Percentiles rank a stretch among this genome's conserved stretches.
Evolutionary conservation across 1,284 basidiomycete species (phyloP).

Genomic region (Rhodotorula mucilaginosa): DNA sequence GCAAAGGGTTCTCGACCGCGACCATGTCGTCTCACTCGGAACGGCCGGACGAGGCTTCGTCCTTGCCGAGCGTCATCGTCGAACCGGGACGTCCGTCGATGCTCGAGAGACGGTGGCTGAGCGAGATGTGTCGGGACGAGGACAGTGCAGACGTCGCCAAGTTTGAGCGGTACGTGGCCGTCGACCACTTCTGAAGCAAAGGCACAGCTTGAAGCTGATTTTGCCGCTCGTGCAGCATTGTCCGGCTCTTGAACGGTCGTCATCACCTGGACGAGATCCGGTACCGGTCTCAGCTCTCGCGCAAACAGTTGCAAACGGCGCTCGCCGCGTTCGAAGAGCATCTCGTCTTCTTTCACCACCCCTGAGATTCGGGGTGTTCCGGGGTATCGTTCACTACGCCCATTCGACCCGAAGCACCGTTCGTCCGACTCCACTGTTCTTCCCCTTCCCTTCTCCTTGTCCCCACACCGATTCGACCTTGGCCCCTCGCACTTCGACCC

Average conservation of each 20-base stretch:
- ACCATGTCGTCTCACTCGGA: conserved; percentile 21
- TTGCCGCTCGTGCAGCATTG: conserved; percentile 19
- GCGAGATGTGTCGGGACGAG: conserved; percentile 76
- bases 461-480: conserved; percentile 54
- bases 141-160: conserved; percentile 48
- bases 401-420: conserved; percentile 41
- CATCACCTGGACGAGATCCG: conserved; percentile 44
- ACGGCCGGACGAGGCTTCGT: conserved; percentile 11
- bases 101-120: conserved; percentile 72
- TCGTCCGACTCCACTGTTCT: conserved; percentile 54
- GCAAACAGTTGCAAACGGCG: conserved; percentile 34
- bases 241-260: conserved; percentile 60
- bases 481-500: conserved; percentile 53
- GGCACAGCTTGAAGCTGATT: background rate
- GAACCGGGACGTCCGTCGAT: conserved; percentile 78
- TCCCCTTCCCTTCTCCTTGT: conserved; percentile 56
- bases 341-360: conserved; percentile 39
- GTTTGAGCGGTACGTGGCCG: conserved; percentile 31
- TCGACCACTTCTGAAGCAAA: too few relatives aligned
- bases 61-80: conserved; percentile 64
- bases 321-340: conserved; percentile 37
- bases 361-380: background rate
- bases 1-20: conserved; percentile 47
- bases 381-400: background rate
- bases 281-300: conserved; percentile 37